phyloP scores from a whole-genome alignment of 805 yeast species.

The Starmerella sp. region DNA sequence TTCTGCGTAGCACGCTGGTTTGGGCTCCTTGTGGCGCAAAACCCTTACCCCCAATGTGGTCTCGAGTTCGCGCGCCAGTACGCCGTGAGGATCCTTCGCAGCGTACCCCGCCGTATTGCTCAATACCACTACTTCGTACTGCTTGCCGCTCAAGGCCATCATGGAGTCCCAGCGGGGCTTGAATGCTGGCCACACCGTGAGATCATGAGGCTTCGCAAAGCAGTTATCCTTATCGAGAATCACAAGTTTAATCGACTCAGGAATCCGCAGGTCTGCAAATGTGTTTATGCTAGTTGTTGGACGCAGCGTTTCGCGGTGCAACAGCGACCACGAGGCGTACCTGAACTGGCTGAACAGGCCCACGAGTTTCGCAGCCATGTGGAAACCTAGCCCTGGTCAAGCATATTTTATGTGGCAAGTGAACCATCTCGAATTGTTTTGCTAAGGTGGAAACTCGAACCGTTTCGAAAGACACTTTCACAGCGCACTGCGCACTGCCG shows the following conservation, averaged over 20 bases:
- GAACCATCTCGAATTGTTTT: not conserved
- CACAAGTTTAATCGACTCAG: constrained; percentile 48
- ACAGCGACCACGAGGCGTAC: constrained; percentile 12
- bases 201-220: constrained; percentile 73
- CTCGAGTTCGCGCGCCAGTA: constrained; percentile 55
- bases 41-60: constrained; percentile 35
- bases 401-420: not conserved
- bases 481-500: too few relatives aligned
- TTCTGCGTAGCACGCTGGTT: constrained; percentile 41
- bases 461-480: not conserved
- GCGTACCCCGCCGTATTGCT: constrained; percentile 86
- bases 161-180: constrained; percentile 37
- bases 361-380: constrained; percentile 8
- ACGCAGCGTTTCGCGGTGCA: constrained; percentile 15
- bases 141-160: constrained; percentile 31
- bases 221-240: constrained; percentile 94
- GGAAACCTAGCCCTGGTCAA: not conserved
- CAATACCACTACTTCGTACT: constrained; percentile 58
- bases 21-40: constrained; percentile 27
- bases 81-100: constrained; percentile 49
- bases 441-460: not conserved
- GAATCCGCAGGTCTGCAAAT: constrained; percentile 18
- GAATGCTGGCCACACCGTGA: constrained; percentile 69
- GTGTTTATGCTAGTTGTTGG: constrained; percentile 16
- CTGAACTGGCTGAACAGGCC: constrained; percentile 10